Conservation (phyloP, 2,329 filamentous ascomycete genomes). For the Cordyceps cateniannulata region DNA sequence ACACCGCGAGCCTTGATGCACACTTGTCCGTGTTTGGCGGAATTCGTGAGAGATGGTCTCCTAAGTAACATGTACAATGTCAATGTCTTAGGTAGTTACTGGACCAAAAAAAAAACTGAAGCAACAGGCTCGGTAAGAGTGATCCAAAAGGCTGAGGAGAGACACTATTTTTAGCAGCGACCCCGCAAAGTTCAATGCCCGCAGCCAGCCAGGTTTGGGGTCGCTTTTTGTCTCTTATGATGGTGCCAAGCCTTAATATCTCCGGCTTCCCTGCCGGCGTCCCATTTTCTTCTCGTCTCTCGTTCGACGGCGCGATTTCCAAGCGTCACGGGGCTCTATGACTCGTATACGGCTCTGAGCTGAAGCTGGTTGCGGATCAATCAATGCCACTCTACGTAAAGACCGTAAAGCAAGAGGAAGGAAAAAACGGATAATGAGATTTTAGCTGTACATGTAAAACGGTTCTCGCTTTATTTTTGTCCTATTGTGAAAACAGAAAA, state of each 20-base stretch:
- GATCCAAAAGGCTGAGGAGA: background rate
- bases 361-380: background rate
- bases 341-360: background rate
- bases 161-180: slow-evolving; percentile 1
- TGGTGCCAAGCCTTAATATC: background rate
- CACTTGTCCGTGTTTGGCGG: background rate
- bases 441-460: too few relatives aligned
- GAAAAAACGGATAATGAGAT: background rate
- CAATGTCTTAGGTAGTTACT: too few relatives aligned
- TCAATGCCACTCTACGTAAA: background rate
- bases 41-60: background rate
- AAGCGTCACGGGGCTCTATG: background rate
- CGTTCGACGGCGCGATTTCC: background rate
- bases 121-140: background rate
- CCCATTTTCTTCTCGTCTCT: background rate
- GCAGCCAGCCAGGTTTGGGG: background rate
- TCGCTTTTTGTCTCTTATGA: background rate
- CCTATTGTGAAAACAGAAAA: too few relatives aligned
- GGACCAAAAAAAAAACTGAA: too few relatives aligned
- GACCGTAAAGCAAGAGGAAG: too few relatives aligned
- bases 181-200: background rate
- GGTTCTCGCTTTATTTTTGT: too few relatives aligned
- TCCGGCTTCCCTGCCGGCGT: background rate
- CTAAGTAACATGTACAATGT: too few relatives aligned
- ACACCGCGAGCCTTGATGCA: background rate